Evolutionary conservation across 805 yeast species (phyloP).

Genomic region (Candida boidinii): DNA sequence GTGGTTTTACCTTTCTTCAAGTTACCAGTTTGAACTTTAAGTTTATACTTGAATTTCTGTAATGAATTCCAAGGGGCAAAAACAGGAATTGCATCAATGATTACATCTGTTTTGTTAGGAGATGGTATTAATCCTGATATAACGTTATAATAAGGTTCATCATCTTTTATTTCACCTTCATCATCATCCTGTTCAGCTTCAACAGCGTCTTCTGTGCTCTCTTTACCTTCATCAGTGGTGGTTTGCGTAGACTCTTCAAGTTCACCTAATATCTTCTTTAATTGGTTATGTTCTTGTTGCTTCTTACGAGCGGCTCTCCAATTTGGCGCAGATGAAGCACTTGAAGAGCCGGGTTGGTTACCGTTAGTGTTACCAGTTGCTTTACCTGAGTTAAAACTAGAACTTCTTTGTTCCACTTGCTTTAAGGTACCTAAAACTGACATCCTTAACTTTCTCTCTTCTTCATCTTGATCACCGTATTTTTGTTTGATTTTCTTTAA

Average conservation of each 20-base stretch:
- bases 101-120: slow-evolving; percentile 40
- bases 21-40: slow-evolving; percentile 71
- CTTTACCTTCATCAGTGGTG: slow-evolving; percentile 10
- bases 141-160: slow-evolving; percentile 19
- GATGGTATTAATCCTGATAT: slow-evolving; percentile 28
- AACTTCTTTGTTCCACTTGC: slow-evolving; percentile 27
- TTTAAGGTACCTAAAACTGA: slow-evolving; percentile 79
- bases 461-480: slow-evolving; percentile 89
- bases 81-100: slow-evolving; percentile 65
- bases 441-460: slow-evolving; percentile 68
- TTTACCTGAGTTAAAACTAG: slow-evolving; percentile 2
- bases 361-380: slow-evolving; percentile 10
- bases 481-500: slow-evolving; percentile 74
- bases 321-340: not conserved
- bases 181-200: slow-evolving; percentile 11
- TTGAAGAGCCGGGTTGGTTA: slow-evolving; percentile 4
- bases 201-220: slow-evolving; percentile 7
- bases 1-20: slow-evolving; percentile 86
- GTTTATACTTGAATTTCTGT: slow-evolving; percentile 66
- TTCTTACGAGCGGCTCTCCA: slow-evolving; percentile 12
- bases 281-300: slow-evolving; percentile 21
- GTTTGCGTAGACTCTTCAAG: slow-evolving; percentile 13
- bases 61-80: slow-evolving; percentile 92
- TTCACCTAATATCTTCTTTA: slow-evolving; percentile 23
- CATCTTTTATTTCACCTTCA: slow-evolving; percentile 23